Evolutionary conservation across 2,329 filamentous ascomycete genomes (phyloP), one percentile per base, ranked within the genome.

Genomic region (Biscogniauxia marginata): DNA sequence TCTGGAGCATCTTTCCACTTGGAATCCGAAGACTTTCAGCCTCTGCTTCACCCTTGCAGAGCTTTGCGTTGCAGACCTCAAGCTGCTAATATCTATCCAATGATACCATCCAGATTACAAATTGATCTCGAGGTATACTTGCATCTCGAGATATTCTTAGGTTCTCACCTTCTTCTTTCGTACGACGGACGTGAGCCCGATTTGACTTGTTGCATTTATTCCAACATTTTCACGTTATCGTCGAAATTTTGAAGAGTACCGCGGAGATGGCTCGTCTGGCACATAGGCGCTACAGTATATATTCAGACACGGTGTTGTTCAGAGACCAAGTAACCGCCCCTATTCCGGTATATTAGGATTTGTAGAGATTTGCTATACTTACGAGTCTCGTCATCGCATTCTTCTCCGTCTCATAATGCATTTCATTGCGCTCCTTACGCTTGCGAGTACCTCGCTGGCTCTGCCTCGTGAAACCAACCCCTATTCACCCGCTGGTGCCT

Each of bases 401-500:
- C 25, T 1, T 13, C 13, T 25, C 8, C 2, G 22, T 19, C 1
- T 53, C 20, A 53, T n/a, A 7, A 63, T 63, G 61, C 57, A 58
- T 30, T 45, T 58, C 45, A 21, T 61, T 44, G 13, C 25, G 11
- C 39, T 62, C 53, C 49, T 63, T 43, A 20, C 52, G 18, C 39
- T 63, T 21, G 55, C 39, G 19, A 52, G 54, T 22, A 47, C 57
- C 21, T 55, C 57, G 20, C 13, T 48, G 9, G 59, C 59, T 9
- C 19, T 52, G 2, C 61, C 61, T 61, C 46, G 21, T 24, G 30
- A 11, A 19, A 25, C 58, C 52, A 60, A 60, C 18, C 57, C 61
- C 50, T 65, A 59, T 8, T 53, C 58, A 20, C 49, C 56, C 46
- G 54, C 61, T 9, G 50, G 54, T 30, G 54, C 45, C 44, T 57